Conservation (phyloP, 202 grass and related monocot species). For the Musa balbisiana region DNA sequence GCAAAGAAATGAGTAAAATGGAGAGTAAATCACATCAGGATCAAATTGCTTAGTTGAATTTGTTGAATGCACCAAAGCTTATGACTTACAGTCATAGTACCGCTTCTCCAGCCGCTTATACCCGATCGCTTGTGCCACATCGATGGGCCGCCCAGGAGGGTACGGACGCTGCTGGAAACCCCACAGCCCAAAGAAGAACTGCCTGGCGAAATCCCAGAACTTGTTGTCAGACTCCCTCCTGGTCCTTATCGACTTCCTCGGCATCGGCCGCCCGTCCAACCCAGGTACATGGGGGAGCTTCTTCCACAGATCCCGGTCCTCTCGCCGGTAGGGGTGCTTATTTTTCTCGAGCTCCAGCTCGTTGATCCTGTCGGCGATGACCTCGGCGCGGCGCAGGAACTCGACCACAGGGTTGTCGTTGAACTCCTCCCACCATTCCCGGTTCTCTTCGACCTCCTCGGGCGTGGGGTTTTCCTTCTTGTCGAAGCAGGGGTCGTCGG, state of each 20-base stretch:
- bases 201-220: constrained; percentile 32
- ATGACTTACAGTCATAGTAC: constrained; percentile 36
- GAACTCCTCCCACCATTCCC: constrained; percentile 26
- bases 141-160: constrained; percentile 30
- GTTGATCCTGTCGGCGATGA: constrained; percentile 25
- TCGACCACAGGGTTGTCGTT: constrained; percentile 27
- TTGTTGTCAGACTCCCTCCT: constrained; percentile 22
- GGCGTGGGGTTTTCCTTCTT: constrained; percentile 26
- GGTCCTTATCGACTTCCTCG: constrained; percentile 27
- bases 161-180: constrained; percentile 31
- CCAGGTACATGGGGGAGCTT: constrained; percentile 27
- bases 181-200: constrained; percentile 34
- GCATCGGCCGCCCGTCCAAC: constrained; percentile 28
- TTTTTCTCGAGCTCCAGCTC: constrained; percentile 29
- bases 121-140: constrained; percentile 32
- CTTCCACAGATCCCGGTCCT: constrained; percentile 32
- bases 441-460: constrained; percentile 29
- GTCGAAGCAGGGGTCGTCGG: constrained; percentile 24
- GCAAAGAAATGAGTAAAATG: not conserved
- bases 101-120: constrained; percentile 33
- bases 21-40: not conserved
- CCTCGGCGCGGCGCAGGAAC: constrained; percentile 26
- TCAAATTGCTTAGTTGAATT: not conserved
- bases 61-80: not conserved
- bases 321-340: constrained; percentile 17